A percentile compares a stretch with the other conserved stretches of the same genome.
Conservation (phyloP, 768 basidiomycete species). For the Trametes sanguinea region DNA sequence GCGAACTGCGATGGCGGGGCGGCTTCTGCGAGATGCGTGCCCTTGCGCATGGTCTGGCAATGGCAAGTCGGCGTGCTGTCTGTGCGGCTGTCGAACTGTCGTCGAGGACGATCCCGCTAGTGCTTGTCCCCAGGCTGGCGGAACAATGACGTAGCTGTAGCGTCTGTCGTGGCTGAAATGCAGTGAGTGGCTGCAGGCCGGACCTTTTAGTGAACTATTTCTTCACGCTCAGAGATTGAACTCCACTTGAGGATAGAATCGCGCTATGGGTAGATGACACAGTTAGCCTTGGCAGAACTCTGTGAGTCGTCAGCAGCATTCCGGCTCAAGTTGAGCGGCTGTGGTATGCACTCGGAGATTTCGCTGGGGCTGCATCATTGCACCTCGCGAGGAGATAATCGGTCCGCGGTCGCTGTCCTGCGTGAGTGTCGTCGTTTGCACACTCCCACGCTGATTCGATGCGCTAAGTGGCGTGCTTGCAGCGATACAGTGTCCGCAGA, state of each 20-base stretch:
- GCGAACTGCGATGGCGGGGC: not conserved
- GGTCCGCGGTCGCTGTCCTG: conserved; percentile 1
- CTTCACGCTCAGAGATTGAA: no score
- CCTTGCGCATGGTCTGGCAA: not conserved
- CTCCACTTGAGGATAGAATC: no score
- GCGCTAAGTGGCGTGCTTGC: not conserved
- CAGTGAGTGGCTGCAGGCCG: not conserved
- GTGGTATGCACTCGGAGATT: no score
- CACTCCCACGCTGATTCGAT: conserved; percentile 3
- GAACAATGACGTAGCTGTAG: conserved; percentile 9
- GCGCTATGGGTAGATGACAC: no score
- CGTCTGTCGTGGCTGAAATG: not conserved
- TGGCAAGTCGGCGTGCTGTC: conserved; percentile 8
- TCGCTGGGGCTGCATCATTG: no score
- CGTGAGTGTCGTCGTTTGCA: not conserved
- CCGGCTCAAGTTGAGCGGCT: no score
- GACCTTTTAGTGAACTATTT: not conserved
- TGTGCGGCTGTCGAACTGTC: conserved; percentile 1
- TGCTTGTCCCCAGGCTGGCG: not conserved
- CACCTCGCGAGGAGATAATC: not conserved
- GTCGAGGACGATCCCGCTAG: conserved; percentile 11
- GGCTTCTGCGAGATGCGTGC: not conserved
- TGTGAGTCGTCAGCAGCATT: no score
- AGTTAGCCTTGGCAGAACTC: no score
- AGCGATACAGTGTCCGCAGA: conserved; percentile 6